A percentile compares a stretch with the other conserved stretches of the same genome.
Conservation (phyloP, 352 stramenopile species). For the Elongisporangium undulatum region DNA sequence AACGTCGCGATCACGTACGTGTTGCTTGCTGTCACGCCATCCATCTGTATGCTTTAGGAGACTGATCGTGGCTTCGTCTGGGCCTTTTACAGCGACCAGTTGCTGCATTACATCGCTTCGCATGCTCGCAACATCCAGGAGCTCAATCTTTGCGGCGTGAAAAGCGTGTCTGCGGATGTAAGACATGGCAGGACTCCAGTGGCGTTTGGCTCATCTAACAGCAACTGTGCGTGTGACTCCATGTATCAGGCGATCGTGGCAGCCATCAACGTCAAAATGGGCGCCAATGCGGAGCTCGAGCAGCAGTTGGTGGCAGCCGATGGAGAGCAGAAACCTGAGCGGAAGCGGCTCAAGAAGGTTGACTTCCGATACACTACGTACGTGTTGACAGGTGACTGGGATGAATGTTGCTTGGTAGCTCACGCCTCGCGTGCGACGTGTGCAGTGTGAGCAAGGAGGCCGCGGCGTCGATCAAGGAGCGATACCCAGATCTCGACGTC, state of each 20-base stretch:
- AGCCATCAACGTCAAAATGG: slow-evolving; percentile 79
- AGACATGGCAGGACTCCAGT: slow-evolving; percentile 1
- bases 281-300: slow-evolving; percentile 26
- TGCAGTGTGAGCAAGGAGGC: slow-evolving; percentile 78
- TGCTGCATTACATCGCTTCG: slow-evolving; percentile 70
- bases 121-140: slow-evolving; percentile 81
- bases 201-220: neutral
- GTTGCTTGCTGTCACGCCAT: neutral
- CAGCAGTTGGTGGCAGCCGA: neutral
- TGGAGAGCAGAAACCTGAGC: slow-evolving; percentile 40
- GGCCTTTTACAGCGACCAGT: slow-evolving; percentile 51
- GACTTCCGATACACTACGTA: slow-evolving; percentile 89
- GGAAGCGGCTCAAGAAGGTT: slow-evolving; percentile 86
- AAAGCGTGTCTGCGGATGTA: slow-evolving; percentile 80
- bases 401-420: neutral
- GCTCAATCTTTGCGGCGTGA: slow-evolving; percentile 85
- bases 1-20: slow-evolving; percentile 84
- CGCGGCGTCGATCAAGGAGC: slow-evolving; percentile 62
- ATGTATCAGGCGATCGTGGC: slow-evolving; percentile 50
- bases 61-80: slow-evolving; percentile 1
- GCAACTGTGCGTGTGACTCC: neutral
- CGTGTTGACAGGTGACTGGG: slow-evolving; percentile 3
- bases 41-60: neutral
- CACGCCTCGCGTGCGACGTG: slow-evolving; percentile 30
- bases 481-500: slow-evolving; percentile 61